These are phyloP conservation scores for Purpureocillium takamizusanense DNA, from an alignment of 2,329 filamentous ascomycete genomes.

Conservation along the genomic window DNA sequence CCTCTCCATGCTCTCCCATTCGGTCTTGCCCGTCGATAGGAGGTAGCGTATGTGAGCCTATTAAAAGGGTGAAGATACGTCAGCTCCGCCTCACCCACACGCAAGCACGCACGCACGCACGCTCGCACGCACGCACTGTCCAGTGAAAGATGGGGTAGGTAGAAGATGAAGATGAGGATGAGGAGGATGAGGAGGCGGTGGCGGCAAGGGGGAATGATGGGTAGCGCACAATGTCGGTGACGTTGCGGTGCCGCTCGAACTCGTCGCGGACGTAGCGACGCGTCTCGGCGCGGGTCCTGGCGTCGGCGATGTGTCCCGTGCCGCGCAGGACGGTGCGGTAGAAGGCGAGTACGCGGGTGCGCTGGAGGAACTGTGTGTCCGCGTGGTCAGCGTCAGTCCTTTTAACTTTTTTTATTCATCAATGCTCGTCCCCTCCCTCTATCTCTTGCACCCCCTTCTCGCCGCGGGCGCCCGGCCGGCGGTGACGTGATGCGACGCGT, in stretches of 20 bases:
- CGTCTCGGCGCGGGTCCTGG: constrained; percentile 44
- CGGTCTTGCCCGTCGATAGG: constrained; percentile 54
- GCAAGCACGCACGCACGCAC: background rate
- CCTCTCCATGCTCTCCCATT: constrained; percentile 53
- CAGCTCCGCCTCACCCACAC: background rate
- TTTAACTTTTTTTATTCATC: background rate
- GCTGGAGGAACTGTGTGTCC: constrained; percentile 49
- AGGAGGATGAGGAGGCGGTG: too few relatives aligned
- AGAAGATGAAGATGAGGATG: background rate
- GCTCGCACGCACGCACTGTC: too few relatives aligned
- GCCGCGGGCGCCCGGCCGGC: too few relatives aligned
- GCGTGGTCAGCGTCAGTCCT: background rate
- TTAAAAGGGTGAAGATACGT: background rate
- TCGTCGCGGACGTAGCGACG: constrained; percentile 48
- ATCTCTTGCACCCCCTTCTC: too few relatives aligned
- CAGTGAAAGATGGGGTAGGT: too few relatives aligned
- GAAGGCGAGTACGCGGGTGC: constrained; percentile 43
- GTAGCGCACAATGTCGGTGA: constrained; percentile 44
- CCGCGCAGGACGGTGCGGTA: constrained; percentile 50
- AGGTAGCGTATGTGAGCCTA: constrained; percentile 54
- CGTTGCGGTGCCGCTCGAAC: constrained; percentile 48
- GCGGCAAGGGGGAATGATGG: background rate
- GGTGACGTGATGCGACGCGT: too few relatives aligned
- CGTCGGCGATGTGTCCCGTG: constrained; percentile 41
- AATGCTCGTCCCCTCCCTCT: too few relatives aligned